Percentiles rank a stretch among this genome's conserved stretches.
Evolutionary conservation across 2,329 filamentous ascomycete species (phyloP).

Genomic region (Scytalidium lignicola): DNA sequence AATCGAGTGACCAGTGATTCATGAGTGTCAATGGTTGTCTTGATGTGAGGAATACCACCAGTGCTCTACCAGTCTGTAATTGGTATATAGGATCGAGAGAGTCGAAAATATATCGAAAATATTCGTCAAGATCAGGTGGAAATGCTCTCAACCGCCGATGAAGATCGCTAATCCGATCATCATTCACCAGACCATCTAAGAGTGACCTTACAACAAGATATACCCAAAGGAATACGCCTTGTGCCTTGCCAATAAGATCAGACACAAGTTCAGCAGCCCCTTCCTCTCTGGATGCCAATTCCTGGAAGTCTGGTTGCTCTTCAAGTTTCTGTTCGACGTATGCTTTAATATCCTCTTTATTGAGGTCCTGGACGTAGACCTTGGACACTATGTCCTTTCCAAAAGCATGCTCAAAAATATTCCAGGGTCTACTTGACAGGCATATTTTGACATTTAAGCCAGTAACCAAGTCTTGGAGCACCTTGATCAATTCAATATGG

Average conservation of each 20-base stretch:
- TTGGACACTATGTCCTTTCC: not conserved
- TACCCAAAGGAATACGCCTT: conserved; percentile 6
- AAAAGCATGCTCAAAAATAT: conserved; percentile 5
- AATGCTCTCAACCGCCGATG: conserved; percentile 9
- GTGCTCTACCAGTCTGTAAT: conserved; percentile 10
- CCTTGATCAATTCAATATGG: not conserved
- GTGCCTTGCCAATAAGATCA: not conserved
- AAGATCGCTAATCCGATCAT: conserved; percentile 12
- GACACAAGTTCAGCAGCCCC: not conserved
- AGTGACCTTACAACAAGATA: conserved; percentile 2
- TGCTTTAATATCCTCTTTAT: conserved; percentile 1
- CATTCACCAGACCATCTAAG: conserved; percentile 2
- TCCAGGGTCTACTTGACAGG: conserved; percentile 12
- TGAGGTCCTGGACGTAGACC: conserved; percentile 1
- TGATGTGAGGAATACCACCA: not conserved
- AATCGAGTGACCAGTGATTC: not conserved
- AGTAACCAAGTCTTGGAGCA: not conserved
- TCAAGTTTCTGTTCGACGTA: not conserved
- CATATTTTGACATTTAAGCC: conserved; percentile 11
- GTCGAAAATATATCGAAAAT: conserved; percentile 16
- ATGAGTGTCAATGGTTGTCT: not conserved
- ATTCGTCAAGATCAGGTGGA: conserved; percentile 15
- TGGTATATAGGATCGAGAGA: conserved; percentile 9
- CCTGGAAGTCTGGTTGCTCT: not conserved
- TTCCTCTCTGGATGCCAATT: too few species aligned